Evolutionary conservation across 2,329 filamentous ascomycete genomes (phyloP), one percentile per base, ranked within the genome.

Genomic region (Fusarium kyushuense): DNA sequence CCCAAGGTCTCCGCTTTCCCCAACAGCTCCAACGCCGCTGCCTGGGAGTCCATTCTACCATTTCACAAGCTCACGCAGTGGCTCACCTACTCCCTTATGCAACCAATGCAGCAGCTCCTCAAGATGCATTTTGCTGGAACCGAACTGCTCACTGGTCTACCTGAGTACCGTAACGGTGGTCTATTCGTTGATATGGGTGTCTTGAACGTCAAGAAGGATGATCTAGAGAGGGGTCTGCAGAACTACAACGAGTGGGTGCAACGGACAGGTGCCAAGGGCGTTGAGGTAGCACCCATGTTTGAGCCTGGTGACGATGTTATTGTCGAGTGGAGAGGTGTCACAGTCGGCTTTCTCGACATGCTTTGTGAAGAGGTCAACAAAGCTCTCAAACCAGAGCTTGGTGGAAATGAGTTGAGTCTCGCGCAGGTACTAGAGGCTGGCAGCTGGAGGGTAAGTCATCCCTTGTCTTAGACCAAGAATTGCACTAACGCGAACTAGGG

Each of bases 51-150:
- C 0, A 94, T 96, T 65, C 87, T 95, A 13, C 94, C 94, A 0
- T 97, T 97, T 82, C 94, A 97, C 83, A 97, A 97, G 80, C 86
- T 97, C 35, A 96, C 94, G 0, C 94, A 97, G 79, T 97, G 94
- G 94, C 89, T 97, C 57, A 93, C 92, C 49, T 97, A 97, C 80
- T 97, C 93, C 4, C 86, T 97, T 57, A 96, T 96, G 92, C 90
- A 94, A 25, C 94, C 94, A 0, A 96, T 97, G 90, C 88, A 90
- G 57, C 92, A 89, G 69, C 79, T 97, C 23, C 88, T 97, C 72
- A 87, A 91, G 58, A 89, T 96, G 61, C 89, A 93, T 69, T 96
- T 96, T 77, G 89, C 91, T 5, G 93, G 93, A 42, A 88, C 89
- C 3, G 92, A 96, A 64, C 85, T 96, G 9, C 84, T 97, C 69